Percentiles rank a stretch among this genome's conserved stretches.
Conservation (phyloP, 805 yeast genomes). For the Saccharomycopsis selenospora region DNA sequence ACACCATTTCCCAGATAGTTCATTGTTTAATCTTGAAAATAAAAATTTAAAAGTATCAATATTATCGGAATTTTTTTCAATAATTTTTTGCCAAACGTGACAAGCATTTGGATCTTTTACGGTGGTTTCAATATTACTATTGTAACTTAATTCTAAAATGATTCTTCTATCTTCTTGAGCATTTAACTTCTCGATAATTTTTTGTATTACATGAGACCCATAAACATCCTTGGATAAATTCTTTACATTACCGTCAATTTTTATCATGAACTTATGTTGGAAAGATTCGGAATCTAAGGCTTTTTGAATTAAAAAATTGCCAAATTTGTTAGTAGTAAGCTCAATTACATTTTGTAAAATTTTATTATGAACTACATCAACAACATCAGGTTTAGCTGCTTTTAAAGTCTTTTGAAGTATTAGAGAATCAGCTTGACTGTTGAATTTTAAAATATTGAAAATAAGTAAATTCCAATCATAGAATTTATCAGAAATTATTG, state of each 20-base stretch:
- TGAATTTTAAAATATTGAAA: no score
- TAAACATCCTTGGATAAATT: conserved; percentile 31
- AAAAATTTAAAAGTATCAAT: conserved; percentile 24
- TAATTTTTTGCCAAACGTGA: conserved; percentile 38
- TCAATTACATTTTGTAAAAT: conserved; percentile 26
- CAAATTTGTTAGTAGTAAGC: conserved; percentile 35
- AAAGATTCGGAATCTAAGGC: conserved; percentile 32
- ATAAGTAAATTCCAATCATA: no score
- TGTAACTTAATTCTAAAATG: no score
- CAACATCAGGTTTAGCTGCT: conserved; percentile 21
- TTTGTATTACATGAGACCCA: conserved; percentile 38
- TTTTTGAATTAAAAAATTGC: conserved; percentile 35
- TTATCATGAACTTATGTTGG: conserved; percentile 24
- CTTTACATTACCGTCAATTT: conserved; percentile 28
- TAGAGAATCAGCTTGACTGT: no score
- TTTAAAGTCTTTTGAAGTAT: conserved; percentile 36
- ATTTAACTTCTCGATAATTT: conserved; percentile 35
- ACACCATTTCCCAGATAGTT: conserved; percentile 30
- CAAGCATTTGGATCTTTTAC: conserved; percentile 34
- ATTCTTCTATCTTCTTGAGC: no score
- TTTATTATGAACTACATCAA: conserved; percentile 26
- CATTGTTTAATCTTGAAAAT: conserved; percentile 27
- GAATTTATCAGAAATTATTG: no score
- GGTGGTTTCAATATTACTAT: conserved; percentile 27
- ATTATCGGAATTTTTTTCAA: conserved; percentile 30